phyloP scores from a whole-genome alignment of 768 basidiomycete species.

The Macrolepiota albuminosa region DNA sequence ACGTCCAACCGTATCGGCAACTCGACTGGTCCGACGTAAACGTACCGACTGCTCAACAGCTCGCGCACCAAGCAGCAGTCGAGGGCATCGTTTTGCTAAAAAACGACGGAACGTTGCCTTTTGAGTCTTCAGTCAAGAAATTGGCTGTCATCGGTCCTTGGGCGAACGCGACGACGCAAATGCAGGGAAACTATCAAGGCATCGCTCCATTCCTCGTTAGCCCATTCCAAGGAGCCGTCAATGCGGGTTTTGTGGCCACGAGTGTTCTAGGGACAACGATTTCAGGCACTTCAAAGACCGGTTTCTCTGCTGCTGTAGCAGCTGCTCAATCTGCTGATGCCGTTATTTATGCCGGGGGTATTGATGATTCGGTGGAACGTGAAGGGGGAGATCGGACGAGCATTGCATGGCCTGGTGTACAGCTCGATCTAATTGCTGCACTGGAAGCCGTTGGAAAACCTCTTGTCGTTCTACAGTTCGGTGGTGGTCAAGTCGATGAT shows the following conservation, averaged over 20 bases:
- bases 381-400: constrained; percentile 43
- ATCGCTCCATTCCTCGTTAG: constrained; percentile 51
- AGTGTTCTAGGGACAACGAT: constrained; percentile 40
- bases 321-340: constrained; percentile 46
- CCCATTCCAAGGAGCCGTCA: constrained; percentile 42
- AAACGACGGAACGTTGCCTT: constrained; percentile 57
- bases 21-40: constrained; percentile 46
- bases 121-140: constrained; percentile 37
- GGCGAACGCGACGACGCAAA: constrained; percentile 48
- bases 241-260: constrained; percentile 42
- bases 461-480: constrained; percentile 49
- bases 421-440: constrained; percentile 43
- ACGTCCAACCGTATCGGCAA: constrained; percentile 45
- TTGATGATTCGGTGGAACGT: constrained; percentile 43
- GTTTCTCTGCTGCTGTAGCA: constrained; percentile 47
- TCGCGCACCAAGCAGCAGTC: constrained; percentile 47
- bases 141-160: constrained; percentile 59
- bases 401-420: constrained; percentile 53
- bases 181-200: constrained; percentile 59
- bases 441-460: constrained; percentile 46
- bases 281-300: constrained; percentile 31
- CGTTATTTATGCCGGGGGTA: constrained; percentile 50
- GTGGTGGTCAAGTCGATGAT: constrained; percentile 53
- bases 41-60: constrained; percentile 37
- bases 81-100: constrained; percentile 59